Conservation (phyloP, 2,329 filamentous ascomycete genomes). For the Pezicula radicicola region DNA sequence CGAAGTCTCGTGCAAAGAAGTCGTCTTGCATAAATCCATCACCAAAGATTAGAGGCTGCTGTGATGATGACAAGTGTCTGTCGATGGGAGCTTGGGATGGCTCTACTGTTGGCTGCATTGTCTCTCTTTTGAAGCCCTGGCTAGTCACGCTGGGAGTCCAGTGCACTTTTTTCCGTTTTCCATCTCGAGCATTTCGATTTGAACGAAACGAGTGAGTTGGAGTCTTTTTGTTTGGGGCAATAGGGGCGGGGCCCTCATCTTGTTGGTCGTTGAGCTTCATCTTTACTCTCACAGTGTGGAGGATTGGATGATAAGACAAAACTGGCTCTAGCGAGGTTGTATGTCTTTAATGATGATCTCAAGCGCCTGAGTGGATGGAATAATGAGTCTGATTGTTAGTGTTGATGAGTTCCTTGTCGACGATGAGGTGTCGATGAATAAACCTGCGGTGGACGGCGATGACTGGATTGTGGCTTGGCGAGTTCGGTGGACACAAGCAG, state of each 20-base stretch:
- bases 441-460: background rate
- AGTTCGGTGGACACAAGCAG: slow-evolving; percentile 13
- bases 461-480: slow-evolving; percentile 17
- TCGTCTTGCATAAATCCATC: no score
- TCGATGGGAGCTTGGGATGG: no score
- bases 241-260: slow-evolving; percentile 1
- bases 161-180: slow-evolving; percentile 7
- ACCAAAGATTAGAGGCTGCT: no score
- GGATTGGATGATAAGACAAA: background rate
- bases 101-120: no score
- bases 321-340: background rate
- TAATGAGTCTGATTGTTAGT: slow-evolving; percentile 8
- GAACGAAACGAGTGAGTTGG: background rate
- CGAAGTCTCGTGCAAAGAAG: no score
- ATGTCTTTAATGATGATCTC: slow-evolving; percentile 2
- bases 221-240: background rate
- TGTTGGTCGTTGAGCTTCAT: slow-evolving; percentile 3
- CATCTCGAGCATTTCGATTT: background rate
- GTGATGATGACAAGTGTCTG: no score
- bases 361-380: slow-evolving; percentile 12
- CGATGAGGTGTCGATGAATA: slow-evolving; percentile 16
- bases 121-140: no score
- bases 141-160: no score
- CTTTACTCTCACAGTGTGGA: background rate
- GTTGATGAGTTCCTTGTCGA: slow-evolving; percentile 16